Evolutionary conservation across 257 asterid species (phyloP).

Genomic region (Ocimum tenuiflorum): DNA sequence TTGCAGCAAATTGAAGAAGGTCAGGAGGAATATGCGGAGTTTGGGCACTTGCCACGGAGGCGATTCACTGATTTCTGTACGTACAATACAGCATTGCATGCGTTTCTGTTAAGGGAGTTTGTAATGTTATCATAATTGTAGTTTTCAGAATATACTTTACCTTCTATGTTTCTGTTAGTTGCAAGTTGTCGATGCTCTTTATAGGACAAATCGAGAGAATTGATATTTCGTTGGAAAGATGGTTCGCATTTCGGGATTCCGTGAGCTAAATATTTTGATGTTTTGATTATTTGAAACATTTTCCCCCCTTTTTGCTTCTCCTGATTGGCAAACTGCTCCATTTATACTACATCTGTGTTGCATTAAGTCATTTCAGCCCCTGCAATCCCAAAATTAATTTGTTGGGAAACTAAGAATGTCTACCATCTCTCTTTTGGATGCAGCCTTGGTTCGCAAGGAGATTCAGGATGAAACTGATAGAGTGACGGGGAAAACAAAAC

Average conservation of each 20-base stretch:
- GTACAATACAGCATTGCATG: constrained; percentile 20
- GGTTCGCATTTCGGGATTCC: background rate
- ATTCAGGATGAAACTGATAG: constrained; percentile 91
- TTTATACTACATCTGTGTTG: background rate
- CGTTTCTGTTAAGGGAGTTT: background rate
- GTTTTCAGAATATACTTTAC: background rate
- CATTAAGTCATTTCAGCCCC: background rate
- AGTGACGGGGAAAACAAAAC: constrained; percentile 74
- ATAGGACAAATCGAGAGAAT: background rate
- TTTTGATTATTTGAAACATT: background rate
- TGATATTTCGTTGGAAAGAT: too few relatives aligned
- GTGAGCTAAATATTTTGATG: too few relatives aligned
- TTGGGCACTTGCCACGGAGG: constrained; percentile 62
- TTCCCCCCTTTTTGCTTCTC: too few relatives aligned
- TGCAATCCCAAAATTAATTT: too few relatives aligned
- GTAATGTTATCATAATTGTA: background rate
- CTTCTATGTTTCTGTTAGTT: constrained; percentile 9
- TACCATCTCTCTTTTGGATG: constrained; percentile 19
- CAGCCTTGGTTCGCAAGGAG: constrained; percentile 79
- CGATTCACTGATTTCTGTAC: constrained; percentile 68
- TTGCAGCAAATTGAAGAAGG: constrained; percentile 63
- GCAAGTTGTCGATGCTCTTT: too few relatives aligned
- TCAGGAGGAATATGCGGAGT: constrained; percentile 78
- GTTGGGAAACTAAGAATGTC: too few relatives aligned
- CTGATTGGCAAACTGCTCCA: background rate